Evolutionary conservation across 805 yeast species (phyloP), one percentile per base, ranked within the genome.

Genomic region (Cyberlindnera mycetangii): DNA sequence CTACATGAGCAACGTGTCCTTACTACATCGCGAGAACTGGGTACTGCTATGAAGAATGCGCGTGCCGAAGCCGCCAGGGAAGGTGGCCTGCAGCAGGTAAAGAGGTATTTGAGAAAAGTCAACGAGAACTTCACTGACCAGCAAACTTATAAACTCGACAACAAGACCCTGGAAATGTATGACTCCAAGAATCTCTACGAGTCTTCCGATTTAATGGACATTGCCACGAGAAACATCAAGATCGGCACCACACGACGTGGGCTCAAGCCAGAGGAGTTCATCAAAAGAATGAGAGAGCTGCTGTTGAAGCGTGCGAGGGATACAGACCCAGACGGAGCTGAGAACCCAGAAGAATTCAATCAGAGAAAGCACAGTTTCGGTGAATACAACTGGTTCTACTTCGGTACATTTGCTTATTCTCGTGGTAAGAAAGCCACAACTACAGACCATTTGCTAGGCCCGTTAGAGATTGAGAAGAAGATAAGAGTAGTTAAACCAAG

Each of bases 381-480:
- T 24, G 68, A 69, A 17, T 71, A 71, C 50, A 74, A 83, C 56
- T 84, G 90, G 88, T 60, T 75, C 31, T 67, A 69, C 41, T 58
- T 83, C 19, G 90, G 89, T 0, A 61, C 75, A 2, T 56, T 79
- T 24, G 77, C 70, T 51, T 65, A 72, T 48, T 61, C 69, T 48
- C 56, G 72, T 27, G 75, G 83, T 44, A 58, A 58, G 4, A 70
- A 72, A 39, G 72, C 85, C 0, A 62, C 71, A 0, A 72, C 78
- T 0, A 65, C 72, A 17, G 85, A 82, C 50, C 86, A 83, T 57
- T 62, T 88, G 48, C 66, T 81, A 42, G 95, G 95, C 0, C 89
- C 95, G 0, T 65, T 87, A 33, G 79, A 76, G 15, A 68, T 82
- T 2, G 83, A 83, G 50, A 74, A 76, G 49, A 78, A 74, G 53